phyloP scores from a whole-genome alignment of 257 asterid species.

The Linderniella brevidens region DNA sequence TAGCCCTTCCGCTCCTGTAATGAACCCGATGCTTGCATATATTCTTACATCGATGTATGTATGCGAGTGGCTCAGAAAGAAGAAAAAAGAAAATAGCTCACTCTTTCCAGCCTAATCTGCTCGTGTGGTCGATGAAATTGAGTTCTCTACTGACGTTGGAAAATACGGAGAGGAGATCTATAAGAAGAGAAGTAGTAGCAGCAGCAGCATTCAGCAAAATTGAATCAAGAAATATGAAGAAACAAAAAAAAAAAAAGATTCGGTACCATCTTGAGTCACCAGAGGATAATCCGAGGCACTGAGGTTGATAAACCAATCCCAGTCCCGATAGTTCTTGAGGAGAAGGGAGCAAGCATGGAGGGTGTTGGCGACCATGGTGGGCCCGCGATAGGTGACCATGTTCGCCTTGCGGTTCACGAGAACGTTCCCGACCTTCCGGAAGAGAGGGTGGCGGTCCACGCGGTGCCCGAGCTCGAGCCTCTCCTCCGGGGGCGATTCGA shows the following conservation, averaged over 20 bases:
- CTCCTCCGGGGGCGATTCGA: not conserved
- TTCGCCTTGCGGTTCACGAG: not conserved
- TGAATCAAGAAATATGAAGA: no score
- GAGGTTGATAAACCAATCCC: conserved; percentile 4
- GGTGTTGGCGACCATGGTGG: not conserved
- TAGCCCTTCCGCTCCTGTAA: no score
- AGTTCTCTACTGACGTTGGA: not conserved
- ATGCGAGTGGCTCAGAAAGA: no score
- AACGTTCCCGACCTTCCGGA: not conserved
- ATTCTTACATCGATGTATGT: no score
- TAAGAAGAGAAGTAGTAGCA: not conserved
- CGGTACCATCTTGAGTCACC: not conserved
- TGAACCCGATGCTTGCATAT: no score
- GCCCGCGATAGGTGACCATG: not conserved
- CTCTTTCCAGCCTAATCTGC: no score
- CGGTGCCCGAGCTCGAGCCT: not conserved
- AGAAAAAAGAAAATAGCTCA: no score
- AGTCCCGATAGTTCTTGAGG: not conserved
- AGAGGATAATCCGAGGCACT: conserved; percentile 1
- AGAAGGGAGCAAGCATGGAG: not conserved
- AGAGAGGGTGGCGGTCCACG: not conserved
- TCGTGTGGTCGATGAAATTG: conserved; percentile 5
- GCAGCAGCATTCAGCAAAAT: no score
- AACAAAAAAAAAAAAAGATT: no score
- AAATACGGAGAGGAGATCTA: not conserved